Conservation (phyloP, 805 yeast species). For the Metschnikowia dekortorum region DNA sequence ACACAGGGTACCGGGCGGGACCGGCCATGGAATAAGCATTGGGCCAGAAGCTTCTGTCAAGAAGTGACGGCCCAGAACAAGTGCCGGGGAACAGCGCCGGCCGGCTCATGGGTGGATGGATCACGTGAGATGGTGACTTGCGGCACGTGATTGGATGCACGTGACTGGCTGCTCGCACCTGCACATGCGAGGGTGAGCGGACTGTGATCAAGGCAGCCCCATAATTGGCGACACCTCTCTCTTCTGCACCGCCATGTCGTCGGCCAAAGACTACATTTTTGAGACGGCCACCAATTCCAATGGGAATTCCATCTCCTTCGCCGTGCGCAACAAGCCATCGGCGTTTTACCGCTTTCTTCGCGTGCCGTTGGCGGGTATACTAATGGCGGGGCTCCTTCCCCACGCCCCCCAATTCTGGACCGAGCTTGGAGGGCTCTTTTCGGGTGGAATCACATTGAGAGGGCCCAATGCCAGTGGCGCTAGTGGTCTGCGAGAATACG, state of each 20-base stretch:
- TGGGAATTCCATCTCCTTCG: constrained; percentile 14
- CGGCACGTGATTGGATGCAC: neutral
- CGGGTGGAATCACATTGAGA: neutral
- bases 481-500: neutral
- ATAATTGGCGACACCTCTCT: neutral
- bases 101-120: neutral
- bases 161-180: neutral
- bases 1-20: too few species aligned
- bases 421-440: neutral
- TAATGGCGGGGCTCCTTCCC: constrained; percentile 6
- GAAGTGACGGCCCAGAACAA: too few species aligned
- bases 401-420: neutral
- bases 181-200: neutral
- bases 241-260: constrained; percentile 21
- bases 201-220: neutral
- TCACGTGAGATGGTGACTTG: constrained; percentile 1
- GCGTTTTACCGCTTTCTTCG: constrained; percentile 13
- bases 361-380: constrained; percentile 13
- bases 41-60: too few species aligned
- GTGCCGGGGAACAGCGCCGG: too few species aligned
- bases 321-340: constrained; percentile 15
- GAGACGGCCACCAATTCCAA: constrained; percentile 20
- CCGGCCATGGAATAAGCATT: too few species aligned
- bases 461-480: too few species aligned
- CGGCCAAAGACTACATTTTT: constrained; percentile 26